These are phyloP conservation scores for Fusarium keratoplasticum DNA, from an alignment of 2,329 filamentous ascomycete genomes.

Conservation along the genomic window DNA sequence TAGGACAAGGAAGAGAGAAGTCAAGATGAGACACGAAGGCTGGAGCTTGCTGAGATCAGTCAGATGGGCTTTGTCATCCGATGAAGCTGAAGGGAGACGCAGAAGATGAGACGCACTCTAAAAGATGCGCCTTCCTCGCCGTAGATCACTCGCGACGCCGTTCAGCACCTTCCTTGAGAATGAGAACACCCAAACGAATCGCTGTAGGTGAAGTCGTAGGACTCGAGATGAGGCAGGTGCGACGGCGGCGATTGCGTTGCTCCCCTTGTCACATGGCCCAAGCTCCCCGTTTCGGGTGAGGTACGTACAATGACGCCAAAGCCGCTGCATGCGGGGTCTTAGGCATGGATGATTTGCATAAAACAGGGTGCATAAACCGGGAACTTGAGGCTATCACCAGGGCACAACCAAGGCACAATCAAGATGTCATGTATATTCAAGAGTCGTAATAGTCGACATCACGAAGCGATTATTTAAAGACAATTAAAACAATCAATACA, in stretches of 20 bases:
- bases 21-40: conserved; percentile 25
- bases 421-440: neutral
- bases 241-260: conserved; percentile 12
- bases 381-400: conserved; percentile 8
- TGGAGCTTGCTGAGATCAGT: conserved; percentile 25
- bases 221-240: conserved; percentile 24
- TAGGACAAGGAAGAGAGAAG: conserved; percentile 17
- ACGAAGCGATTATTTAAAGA: neutral
- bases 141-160: neutral
- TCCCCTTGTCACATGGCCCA: conserved; percentile 41
- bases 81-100: conserved; percentile 1
- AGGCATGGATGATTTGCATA: conserved; percentile 38
- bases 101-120: conserved; percentile 15
- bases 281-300: conserved; percentile 31
- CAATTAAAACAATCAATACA: conserved; percentile 31
- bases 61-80: conserved; percentile 23
- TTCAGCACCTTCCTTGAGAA: conserved; percentile 7
- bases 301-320: conserved; percentile 38
- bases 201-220: conserved; percentile 21
- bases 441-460: neutral
- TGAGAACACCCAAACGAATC: neutral
- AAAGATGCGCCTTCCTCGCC: conserved; percentile 24
- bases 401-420: neutral
- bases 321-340: conserved; percentile 29
- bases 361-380: conserved; percentile 28